These are phyloP conservation scores for Gleditsia sinensis DNA, from an alignment of 306 rosid genomes.

Conservation along the genomic window DNA sequence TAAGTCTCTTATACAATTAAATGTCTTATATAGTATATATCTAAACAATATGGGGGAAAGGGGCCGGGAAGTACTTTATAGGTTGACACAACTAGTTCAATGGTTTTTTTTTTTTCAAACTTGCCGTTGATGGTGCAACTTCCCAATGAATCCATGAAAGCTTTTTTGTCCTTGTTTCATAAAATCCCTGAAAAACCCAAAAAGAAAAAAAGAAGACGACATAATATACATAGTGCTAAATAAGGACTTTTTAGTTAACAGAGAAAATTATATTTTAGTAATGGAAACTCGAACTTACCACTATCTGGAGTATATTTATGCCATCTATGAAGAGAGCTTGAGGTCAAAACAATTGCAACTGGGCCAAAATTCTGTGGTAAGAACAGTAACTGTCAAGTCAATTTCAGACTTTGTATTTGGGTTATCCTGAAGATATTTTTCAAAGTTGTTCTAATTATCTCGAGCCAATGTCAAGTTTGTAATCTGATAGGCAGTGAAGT, in stretches of 20 bases:
- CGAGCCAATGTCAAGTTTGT: conserved; percentile 71
- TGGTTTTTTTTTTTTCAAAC: conserved; percentile 66
- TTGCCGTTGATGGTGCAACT: conserved; percentile 67
- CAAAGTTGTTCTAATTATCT: conserved; percentile 67
- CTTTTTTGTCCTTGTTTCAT: conserved; percentile 64
- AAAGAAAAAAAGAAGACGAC: conserved; percentile 3
- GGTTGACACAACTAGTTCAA: conserved; percentile 80
- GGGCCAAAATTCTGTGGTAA: conserved; percentile 90
- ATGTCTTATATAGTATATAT: too few species aligned
- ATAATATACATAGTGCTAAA: neutral
- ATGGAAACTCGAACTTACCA: conserved; percentile 2
- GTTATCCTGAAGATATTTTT: conserved; percentile 56
- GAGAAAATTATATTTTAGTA: too few species aligned
- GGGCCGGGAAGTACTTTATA: conserved; percentile 61
- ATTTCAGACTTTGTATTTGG: conserved; percentile 61
- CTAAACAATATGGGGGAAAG: too few species aligned
- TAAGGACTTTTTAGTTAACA: neutral
- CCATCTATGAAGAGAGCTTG: conserved; percentile 86
- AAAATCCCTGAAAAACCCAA: too few species aligned
- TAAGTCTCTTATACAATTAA: too few species aligned
- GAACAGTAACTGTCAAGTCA: conserved; percentile 76
- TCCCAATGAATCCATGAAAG: conserved; percentile 89
- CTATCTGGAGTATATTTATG: conserved; percentile 26
- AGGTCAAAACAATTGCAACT: conserved; percentile 75
- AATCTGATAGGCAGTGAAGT: conserved; percentile 53